Base-by-base conservation (phyloP, 2,329 filamentous ascomycete species). In the Cladophialophora chaetospira region DNA sequence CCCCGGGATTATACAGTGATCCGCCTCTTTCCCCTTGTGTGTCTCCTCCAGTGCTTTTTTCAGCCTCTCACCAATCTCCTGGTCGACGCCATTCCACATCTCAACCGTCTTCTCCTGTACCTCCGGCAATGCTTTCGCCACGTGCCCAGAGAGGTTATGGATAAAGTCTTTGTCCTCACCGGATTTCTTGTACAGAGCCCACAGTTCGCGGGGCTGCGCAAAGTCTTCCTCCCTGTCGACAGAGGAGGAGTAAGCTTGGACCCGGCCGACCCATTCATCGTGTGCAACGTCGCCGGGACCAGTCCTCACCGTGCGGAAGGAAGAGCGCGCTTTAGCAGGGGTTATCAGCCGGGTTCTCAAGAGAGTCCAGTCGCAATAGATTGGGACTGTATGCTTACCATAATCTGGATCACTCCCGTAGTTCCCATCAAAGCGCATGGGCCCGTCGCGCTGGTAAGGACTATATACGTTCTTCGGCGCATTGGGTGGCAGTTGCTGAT, bases 401-500 rank as follows among this genome's bases (percentile, higher is more conserved):
- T 86, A 87, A 71, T 82, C 82, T 8, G 82, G 81, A 67, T 84
- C 80, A 21, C 75, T 74, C 49, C 82, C 83, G 64, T 85, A 83
- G 73, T 86, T 86, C 49, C 75, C 6, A 66, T 69, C n/a, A 70
- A 66, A 10, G 67, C 70, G 31, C 57, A 69, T 71, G 29, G 64
- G 56, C 3, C 73, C 73, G 45, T 75, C 73, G 6, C 73, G 68
- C 58, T 75, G 65, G 69, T 79, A 83, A 57, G 88, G 88, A 64
- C 73, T 77, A 47, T 81, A 75, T 57, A 74, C 71, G 2, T 58
- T 59, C 21, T 65, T 59, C 49, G 64, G 15, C 1, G 57, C 71
- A 62, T 76, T 76, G 11, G 71, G 63, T 8, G 73, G 73, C 13
- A 75, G 66, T 44, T 72, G 69, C 26, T 72, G 70, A 59, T 75